phyloP scores from a whole-genome alignment of 2,329 filamentous ascomycete species.

The Aspergillus brunneoviolaceus region DNA sequence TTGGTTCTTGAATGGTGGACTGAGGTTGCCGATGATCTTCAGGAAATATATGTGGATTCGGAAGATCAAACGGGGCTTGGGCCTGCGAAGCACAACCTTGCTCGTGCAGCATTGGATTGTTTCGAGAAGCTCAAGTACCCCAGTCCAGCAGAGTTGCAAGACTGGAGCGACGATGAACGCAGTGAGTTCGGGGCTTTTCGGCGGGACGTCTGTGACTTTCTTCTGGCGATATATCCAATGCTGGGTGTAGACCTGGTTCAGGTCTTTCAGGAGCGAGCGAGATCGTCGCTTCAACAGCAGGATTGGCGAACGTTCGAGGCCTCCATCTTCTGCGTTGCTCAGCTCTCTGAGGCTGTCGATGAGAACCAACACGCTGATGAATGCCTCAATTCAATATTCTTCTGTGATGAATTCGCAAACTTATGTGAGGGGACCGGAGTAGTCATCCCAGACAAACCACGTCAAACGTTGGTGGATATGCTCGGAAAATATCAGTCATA shows the following conservation, averaged over 20 bases:
- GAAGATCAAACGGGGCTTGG: conserved; percentile 29
- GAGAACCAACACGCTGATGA: conserved; percentile 45
- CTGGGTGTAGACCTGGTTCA: conserved; percentile 44
- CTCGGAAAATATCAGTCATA: conserved; percentile 46
- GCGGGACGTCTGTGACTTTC: conserved; percentile 47
- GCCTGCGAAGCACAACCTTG: conserved; percentile 39
- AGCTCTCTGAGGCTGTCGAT: conserved; percentile 47
- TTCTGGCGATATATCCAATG: conserved; percentile 45
- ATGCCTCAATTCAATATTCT: conserved; percentile 43
- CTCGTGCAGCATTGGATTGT: conserved; percentile 41
- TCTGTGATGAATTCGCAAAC: conserved; percentile 35
- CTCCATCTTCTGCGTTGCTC: conserved; percentile 44
- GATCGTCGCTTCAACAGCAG: conserved; percentile 30
- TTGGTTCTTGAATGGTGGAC: conserved; percentile 45
- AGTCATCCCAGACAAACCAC: conserved; percentile 37
- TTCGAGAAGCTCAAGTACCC: conserved; percentile 46
- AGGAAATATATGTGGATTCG: conserved; percentile 31
- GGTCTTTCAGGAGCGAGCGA: conserved; percentile 41
- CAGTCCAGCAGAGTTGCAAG: conserved; percentile 29
- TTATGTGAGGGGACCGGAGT: conserved; percentile 34
- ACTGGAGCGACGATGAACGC: conserved; percentile 46
- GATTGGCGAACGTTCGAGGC: conserved; percentile 48
- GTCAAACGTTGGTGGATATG: conserved; percentile 44
- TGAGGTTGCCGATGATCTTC: conserved; percentile 40
- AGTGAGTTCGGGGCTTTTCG: conserved; percentile 45